Conservation (phyloP, 1,284 basidiomycete species). For the Ustilago xerochloae region DNA sequence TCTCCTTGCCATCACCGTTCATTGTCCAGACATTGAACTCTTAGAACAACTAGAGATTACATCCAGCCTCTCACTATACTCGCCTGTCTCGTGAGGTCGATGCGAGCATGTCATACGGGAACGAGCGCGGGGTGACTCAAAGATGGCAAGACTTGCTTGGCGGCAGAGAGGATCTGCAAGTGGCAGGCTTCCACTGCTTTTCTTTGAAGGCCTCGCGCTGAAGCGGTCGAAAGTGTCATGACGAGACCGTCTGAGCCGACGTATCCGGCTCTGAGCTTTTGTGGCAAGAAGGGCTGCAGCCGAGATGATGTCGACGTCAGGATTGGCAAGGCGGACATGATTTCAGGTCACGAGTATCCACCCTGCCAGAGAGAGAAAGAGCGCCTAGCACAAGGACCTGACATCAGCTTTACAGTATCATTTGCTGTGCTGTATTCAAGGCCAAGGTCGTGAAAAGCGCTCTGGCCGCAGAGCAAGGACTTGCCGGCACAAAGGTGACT, state of each 20-base stretch:
- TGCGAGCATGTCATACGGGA: background rate
- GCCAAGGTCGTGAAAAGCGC: background rate
- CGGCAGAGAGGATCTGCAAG: constrained; percentile 13
- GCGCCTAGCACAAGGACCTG: too few relatives aligned
- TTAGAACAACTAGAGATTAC: too few relatives aligned
- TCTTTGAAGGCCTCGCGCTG: background rate
- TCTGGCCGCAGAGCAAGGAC: background rate
- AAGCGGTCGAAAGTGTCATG: background rate
- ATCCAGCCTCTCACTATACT: too few relatives aligned
- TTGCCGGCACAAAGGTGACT: constrained; percentile 5
- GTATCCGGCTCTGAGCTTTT: background rate
- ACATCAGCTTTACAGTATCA: background rate
- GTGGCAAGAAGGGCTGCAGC: background rate
- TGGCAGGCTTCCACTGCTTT: background rate
- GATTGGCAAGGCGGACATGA: background rate
- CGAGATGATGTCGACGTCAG: constrained; percentile 37
- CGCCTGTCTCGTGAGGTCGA: background rate
- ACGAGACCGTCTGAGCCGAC: constrained; percentile 16
- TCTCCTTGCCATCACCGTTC: too few relatives aligned
- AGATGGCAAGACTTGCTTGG: background rate
- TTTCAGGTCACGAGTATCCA: background rate
- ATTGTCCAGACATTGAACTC: too few relatives aligned
- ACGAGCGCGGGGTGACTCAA: background rate
- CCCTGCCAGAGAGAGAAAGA: too few relatives aligned
- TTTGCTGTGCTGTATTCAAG: background rate